Evolutionary conservation across 2,329 filamentous ascomycete genomes (phyloP), one percentile per base, ranked within the genome.

Genomic region (Botryotinia globosa): DNA sequence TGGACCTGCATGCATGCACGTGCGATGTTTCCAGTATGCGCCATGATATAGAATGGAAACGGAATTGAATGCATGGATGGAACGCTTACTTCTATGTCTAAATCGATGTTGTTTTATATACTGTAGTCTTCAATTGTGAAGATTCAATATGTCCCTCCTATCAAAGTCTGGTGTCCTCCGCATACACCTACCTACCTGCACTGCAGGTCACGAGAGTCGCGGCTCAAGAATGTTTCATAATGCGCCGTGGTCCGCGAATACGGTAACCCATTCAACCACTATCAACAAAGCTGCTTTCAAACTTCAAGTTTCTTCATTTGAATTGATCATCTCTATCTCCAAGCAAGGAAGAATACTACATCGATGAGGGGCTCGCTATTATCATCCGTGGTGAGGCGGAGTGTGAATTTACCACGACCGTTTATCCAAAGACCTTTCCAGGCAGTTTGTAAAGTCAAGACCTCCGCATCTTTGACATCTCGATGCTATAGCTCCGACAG

Each of bases 401-500:
- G 18, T 67, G 29, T 48, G 0, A 44, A 8, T 6, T 44, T 25
- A 29, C 45, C 39, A n/a, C 37, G 48, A 16, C 44, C 37, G 34
- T 48, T 22, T 22, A 9, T 39, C 39, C 39, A 67, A 16, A 56
- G 14, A 18, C 20, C 37, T 39, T 29, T 48, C 14, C 18, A 67
- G 16, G 39, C n/a, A n/a, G 32, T 56, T 39, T 39, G 14, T 22
- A 66, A 18, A 59, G 51, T 4, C 48, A 67, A 37, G 20, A 42
- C 25, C 39, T 29, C 39, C 25, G 37, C 39, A 32, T 32, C 69
- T 18, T 48, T 22, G 22, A 67, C 12, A 42, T 59, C 48, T 39
- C 65, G 20, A 62, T 25, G 37, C 25, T 72, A 69, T n/a, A 45
- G 44, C 37, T 72, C 71, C 34, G 56, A 63, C 29, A 61, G 45